phyloP scores from a whole-genome alignment of 2,329 filamentous ascomycete species.

The Phyllosticta paracitricarpa region DNA sequence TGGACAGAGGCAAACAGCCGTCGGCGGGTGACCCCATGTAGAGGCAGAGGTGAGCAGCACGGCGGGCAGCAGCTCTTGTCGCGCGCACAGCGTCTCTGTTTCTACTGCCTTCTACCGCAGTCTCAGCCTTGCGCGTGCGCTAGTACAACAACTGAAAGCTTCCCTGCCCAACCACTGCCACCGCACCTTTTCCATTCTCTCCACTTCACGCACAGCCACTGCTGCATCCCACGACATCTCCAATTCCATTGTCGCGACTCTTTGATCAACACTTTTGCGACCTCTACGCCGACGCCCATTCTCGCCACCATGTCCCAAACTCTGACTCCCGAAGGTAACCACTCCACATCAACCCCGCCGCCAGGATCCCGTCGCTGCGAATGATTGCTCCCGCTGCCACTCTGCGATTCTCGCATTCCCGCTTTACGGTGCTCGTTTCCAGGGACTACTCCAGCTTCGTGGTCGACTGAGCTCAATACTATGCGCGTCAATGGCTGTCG shows the following conservation, averaged over 20 bases:
- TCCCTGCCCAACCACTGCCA: neutral
- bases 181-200: neutral
- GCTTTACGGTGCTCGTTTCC: neutral
- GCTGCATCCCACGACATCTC: neutral
- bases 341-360: conserved; percentile 18
- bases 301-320: conserved; percentile 12
- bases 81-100: neutral
- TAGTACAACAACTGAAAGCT: conserved; percentile 5
- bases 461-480: neutral
- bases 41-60: neutral
- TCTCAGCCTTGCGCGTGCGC: conserved; percentile 19
- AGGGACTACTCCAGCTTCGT: neutral
- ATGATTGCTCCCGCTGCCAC: neutral
- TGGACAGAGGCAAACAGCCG: neutral
- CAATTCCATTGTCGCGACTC: conserved; percentile 3
- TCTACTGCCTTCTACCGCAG: conserved; percentile 17
- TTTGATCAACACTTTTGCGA: neutral
- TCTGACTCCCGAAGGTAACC: conserved; percentile 30
- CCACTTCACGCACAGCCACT: neutral
- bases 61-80: neutral
- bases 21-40: neutral
- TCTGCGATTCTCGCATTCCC: neutral
- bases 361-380: conserved; percentile 8
- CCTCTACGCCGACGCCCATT: conserved; percentile 13
- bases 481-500: neutral